A percentile compares a stretch with the other conserved stretches of the same genome.
These are phyloP conservation scores for Pestalotiopsis sp. DNA, from an alignment of 2,329 filamentous ascomycete genomes.

Conservation along the genomic window DNA sequence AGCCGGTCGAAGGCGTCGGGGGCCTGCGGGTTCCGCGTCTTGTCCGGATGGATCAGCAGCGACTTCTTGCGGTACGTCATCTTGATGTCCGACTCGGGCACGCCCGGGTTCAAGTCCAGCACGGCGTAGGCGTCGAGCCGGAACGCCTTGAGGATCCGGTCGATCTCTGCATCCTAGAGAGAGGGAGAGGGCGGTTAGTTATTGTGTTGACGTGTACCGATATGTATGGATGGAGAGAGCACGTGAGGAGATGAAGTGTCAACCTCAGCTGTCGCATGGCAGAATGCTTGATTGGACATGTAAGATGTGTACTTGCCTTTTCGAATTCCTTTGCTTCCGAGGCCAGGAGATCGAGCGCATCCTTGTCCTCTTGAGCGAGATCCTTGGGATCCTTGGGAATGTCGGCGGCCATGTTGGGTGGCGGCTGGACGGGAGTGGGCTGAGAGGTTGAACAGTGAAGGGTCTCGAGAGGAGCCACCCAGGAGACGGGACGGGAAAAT, in stretches of 20 bases:
- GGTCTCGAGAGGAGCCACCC: neutral
- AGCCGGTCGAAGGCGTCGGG: slow-evolving; percentile 96
- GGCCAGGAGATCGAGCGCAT: slow-evolving; percentile 80
- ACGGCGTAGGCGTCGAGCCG: slow-evolving; percentile 82
- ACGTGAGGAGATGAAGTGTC: neutral
- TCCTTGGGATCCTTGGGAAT: slow-evolving; percentile 40
- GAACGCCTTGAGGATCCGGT: slow-evolving; percentile 90
- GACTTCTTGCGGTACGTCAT: slow-evolving; percentile 93
- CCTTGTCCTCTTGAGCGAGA: slow-evolving; percentile 57
- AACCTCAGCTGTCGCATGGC: neutral
- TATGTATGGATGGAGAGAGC: neutral
- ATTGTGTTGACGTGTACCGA: neutral
- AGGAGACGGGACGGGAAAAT: neutral
- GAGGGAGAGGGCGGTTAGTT: neutral
- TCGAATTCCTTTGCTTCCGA: slow-evolving; percentile 87
- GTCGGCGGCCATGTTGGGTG: slow-evolving; percentile 37
- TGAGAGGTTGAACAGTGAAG: neutral
- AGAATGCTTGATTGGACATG: neutral
- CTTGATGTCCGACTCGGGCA: slow-evolving; percentile 96
- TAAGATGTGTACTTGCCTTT: slow-evolving; percentile 62
- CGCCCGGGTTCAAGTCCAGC: slow-evolving; percentile 91
- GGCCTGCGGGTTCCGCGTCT: slow-evolving; percentile 86
- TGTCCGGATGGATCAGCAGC: slow-evolving; percentile 98
- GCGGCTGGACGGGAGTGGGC: neutral
- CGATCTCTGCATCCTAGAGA: slow-evolving; percentile 85